A percentile compares a stretch with the other conserved stretches of the same genome.
Evolutionary conservation across 352 stramenopile genomes (phyloP).

Genomic region (Phytopythium oedochilum): DNA sequence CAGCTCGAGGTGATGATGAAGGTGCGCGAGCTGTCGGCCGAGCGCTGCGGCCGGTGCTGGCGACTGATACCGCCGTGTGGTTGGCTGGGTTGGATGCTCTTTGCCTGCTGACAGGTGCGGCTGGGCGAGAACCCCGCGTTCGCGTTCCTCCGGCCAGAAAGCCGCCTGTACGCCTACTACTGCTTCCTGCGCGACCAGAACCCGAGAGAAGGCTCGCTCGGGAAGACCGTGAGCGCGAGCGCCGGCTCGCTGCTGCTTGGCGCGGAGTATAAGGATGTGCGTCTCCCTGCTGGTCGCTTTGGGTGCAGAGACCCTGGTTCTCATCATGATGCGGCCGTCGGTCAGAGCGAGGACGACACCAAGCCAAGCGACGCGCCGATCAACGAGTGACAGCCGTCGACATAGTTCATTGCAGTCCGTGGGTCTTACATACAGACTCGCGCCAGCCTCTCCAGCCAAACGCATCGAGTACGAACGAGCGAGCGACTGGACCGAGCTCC

Average conservation of each 20-base stretch:
- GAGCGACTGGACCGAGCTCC: neutral
- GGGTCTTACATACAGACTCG: too few relatives aligned
- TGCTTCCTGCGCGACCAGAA: slow-evolving; percentile 38
- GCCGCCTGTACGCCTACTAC: slow-evolving; percentile 37
- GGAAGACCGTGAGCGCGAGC: too few relatives aligned
- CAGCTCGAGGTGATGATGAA: slow-evolving; percentile 50
- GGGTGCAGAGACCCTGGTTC: too few relatives aligned
- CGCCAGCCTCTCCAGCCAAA: too few relatives aligned
- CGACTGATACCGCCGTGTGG: too few relatives aligned
- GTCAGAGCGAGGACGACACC: slow-evolving; percentile 18
- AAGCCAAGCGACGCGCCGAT: neutral
- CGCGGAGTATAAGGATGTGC: slow-evolving; percentile 25
- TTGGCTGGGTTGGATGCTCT: neutral
- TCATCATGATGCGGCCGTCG: too few relatives aligned
- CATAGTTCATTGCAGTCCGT: slow-evolving; percentile 2
- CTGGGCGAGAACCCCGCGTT: slow-evolving; percentile 29
- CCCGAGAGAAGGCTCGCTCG: slow-evolving; percentile 7
- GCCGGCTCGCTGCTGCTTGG: slow-evolving; percentile 21
- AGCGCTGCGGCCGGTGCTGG: too few relatives aligned
- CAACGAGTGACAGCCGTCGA: neutral
- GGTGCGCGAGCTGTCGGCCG: slow-evolving; percentile 8
- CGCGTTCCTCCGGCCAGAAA: slow-evolving; percentile 24
- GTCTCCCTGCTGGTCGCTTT: neutral
- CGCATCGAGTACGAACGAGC: too few relatives aligned
- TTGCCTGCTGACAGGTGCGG: slow-evolving; percentile 22